Percentiles rank a stretch among this genome's conserved stretches.
phyloP scores from a whole-genome alignment of 495 filamentous ascomycete genomes.

The Amniculicola lignicola region DNA sequence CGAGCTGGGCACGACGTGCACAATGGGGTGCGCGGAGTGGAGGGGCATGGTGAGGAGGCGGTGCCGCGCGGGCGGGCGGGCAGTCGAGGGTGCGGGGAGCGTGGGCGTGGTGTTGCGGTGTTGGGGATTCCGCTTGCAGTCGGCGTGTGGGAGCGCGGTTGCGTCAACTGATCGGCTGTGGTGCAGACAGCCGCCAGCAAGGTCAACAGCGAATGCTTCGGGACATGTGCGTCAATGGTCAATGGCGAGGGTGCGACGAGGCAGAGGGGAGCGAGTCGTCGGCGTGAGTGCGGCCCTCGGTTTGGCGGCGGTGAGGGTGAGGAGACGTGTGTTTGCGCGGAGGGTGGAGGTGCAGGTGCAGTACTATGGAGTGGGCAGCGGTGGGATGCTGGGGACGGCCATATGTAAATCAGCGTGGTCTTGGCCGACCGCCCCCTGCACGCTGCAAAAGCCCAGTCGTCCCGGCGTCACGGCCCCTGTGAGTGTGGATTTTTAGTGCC shows the following conservation, averaged over 20 bases:
- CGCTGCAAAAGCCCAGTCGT: too few relatives aligned
- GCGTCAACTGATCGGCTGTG: slow-evolving; percentile 31
- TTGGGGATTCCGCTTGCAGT: slow-evolving; percentile 5
- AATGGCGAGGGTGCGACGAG: not conserved
- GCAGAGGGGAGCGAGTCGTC: not conserved
- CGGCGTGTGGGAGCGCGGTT: slow-evolving; percentile 16
- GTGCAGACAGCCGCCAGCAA: slow-evolving; percentile 4
- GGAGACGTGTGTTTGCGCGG: too few relatives aligned
- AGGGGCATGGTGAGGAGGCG: slow-evolving; percentile 39
- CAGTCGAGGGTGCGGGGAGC: not conserved
- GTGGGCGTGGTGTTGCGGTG: not conserved
- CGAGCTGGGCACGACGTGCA: slow-evolving; percentile 37
- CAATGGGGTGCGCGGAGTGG: slow-evolving; percentile 34
- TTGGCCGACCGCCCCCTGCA: too few relatives aligned
- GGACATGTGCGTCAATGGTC: not conserved
- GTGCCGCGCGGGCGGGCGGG: slow-evolving; percentile 14
- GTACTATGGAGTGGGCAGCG: too few relatives aligned
- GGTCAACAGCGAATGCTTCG: slow-evolving; percentile 2
- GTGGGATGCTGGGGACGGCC: too few relatives aligned
- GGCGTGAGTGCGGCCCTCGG: too few relatives aligned
- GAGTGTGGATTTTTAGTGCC: too few relatives aligned
- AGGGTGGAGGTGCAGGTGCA: too few relatives aligned
- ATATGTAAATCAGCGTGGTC: too few relatives aligned
- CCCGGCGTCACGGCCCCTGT: too few relatives aligned
- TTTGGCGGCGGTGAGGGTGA: too few relatives aligned